Percentiles rank a stretch among this genome's conserved stretches.
Evolutionary conservation across 116 monocot species (phyloP).

Genomic region (Trichopus zeylanicus): DNA sequence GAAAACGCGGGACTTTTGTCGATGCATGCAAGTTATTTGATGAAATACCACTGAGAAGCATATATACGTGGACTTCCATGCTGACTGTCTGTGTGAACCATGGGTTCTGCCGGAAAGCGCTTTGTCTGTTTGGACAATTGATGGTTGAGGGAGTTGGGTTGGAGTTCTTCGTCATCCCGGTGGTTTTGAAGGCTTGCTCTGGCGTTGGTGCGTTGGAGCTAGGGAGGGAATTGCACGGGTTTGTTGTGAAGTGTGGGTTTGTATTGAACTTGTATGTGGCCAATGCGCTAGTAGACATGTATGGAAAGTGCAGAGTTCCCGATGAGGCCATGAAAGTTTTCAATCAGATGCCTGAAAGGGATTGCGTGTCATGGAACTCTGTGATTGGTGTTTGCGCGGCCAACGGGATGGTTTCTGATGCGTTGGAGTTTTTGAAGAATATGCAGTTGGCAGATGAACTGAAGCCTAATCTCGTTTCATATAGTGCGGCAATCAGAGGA

Average conservation of each 20-base stretch:
- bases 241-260: constrained; percentile 9
- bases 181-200: constrained; percentile 4
- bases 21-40: constrained; percentile 12
- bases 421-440: constrained; percentile 1
- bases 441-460: constrained; percentile 7
- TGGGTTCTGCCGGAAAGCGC: neutral
- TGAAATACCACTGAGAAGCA: constrained; percentile 18
- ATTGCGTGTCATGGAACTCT: constrained; percentile 12
- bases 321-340: constrained; percentile 11
- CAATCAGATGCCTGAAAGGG: constrained; percentile 8
- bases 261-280: constrained; percentile 13
- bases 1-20: neutral
- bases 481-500: constrained; percentile 18
- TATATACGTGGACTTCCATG: constrained; percentile 12
- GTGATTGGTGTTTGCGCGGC: constrained; percentile 7
- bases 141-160: neutral
- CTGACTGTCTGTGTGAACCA: constrained; percentile 7
- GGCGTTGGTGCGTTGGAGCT: constrained; percentile 1
- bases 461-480: constrained; percentile 19
- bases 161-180: constrained; percentile 18
- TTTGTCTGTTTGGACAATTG: constrained; percentile 5
- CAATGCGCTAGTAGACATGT: constrained; percentile 22
- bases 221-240: constrained; percentile 14
- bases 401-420: constrained; percentile 9
- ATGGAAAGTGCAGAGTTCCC: constrained; percentile 14